Evolutionary conservation across 345 rosid species (phyloP).

Genomic region (Heritiera littoralis): DNA sequence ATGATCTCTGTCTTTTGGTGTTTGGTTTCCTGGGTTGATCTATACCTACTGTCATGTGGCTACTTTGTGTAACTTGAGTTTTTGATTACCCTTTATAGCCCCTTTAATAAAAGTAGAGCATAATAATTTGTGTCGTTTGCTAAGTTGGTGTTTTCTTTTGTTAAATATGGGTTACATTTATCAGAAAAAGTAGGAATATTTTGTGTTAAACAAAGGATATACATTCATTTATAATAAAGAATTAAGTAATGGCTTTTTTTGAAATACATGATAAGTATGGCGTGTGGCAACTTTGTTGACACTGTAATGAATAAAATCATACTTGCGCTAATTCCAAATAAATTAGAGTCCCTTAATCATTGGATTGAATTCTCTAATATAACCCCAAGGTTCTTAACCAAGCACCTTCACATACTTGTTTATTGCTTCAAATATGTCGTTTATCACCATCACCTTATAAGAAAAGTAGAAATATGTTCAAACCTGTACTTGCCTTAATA

Average conservation of each 20-base stretch:
- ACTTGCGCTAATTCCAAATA: not conserved
- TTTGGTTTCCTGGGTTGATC: no score
- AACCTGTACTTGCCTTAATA: not conserved
- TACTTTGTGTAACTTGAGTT: not conserved
- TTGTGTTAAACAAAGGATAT: not conserved
- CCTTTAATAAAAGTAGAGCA: not conserved
- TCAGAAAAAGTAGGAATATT: not conserved
- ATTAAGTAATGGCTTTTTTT: not conserved
- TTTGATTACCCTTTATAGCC: no score
- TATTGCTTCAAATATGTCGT: not conserved
- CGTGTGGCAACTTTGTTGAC: not conserved
- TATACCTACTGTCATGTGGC: not conserved
- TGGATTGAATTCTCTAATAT: not conserved
- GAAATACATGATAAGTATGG: not conserved
- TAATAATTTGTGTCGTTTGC: not conserved
- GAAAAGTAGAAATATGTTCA: not conserved
- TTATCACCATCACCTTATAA: not conserved
- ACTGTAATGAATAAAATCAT: not conserved
- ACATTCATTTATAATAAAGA: no score
- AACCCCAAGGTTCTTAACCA: not conserved
- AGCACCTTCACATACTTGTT: not conserved
- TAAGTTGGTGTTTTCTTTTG: not conserved
- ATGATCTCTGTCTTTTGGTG: no score
- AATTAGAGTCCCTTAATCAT: not conserved
- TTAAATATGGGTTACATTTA: not conserved